Conservation (phyloP, 2,329 filamentous ascomycete genomes). For the Pseudogymnoascus sp. region DNA sequence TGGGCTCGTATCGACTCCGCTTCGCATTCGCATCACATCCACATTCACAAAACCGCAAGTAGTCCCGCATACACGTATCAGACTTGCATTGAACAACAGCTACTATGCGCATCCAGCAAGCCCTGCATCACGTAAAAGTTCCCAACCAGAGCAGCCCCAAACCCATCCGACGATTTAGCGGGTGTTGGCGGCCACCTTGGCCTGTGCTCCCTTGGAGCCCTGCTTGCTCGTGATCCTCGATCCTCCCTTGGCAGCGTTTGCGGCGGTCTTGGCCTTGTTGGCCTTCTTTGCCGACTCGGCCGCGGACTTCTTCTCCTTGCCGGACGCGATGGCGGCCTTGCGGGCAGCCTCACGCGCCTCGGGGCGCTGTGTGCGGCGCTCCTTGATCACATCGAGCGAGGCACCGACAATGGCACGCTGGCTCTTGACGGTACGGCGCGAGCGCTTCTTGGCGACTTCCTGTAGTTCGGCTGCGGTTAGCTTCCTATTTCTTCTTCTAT, state of each 20-base stretch:
- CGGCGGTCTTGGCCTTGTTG: slow-evolving; percentile 93
- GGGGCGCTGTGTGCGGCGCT: slow-evolving; percentile 88
- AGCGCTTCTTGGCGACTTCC: slow-evolving; percentile 99
- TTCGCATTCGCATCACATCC: neutral
- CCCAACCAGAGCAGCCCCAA: slow-evolving; percentile 12
- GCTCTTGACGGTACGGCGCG: slow-evolving; percentile 93
- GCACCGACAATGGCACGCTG: slow-evolving; percentile 99
- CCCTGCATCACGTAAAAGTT: slow-evolving; percentile 9
- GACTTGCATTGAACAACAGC: slow-evolving; percentile 14
- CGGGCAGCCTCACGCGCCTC: slow-evolving; percentile 92
- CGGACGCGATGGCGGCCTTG: slow-evolving; percentile 84
- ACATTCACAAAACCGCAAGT: neutral
- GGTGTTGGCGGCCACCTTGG: slow-evolving; percentile 78
- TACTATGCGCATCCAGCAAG: slow-evolving; percentile 12
- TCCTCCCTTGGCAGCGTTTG: slow-evolving; percentile 66
- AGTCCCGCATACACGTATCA: slow-evolving; percentile 10
- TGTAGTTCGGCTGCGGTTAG: slow-evolving; percentile 36
- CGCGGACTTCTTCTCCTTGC: slow-evolving; percentile 96
- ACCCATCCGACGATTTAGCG: slow-evolving; percentile 51
- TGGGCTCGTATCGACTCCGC: neutral
- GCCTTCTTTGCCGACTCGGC: slow-evolving; percentile 91
- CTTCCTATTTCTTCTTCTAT: neutral
- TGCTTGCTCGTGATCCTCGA: slow-evolving; percentile 90
- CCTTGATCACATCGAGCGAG: slow-evolving; percentile 99
- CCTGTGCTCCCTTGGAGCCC: slow-evolving; percentile 81